Evolutionary conservation across 164 flowering plant species (phyloP).

Genomic region (Warburgia ugandensis): DNA sequence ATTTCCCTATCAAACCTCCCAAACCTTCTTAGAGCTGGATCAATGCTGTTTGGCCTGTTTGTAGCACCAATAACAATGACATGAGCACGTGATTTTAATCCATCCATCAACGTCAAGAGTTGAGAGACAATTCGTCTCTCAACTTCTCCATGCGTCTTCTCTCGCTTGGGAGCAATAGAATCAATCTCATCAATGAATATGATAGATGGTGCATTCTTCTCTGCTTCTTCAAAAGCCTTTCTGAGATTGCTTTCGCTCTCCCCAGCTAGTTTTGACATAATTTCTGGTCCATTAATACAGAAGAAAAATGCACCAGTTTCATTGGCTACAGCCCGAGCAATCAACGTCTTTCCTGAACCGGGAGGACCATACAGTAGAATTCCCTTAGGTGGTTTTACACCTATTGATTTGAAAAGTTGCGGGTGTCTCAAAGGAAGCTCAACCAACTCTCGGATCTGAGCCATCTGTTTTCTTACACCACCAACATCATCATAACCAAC

Average conservation of each 20-base stretch:
- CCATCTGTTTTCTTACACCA: slow-evolving; percentile 96
- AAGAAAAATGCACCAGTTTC: slow-evolving; percentile 93
- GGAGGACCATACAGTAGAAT: slow-evolving; percentile 91
- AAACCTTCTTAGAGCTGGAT: slow-evolving; percentile 82
- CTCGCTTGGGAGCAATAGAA: slow-evolving; percentile 84
- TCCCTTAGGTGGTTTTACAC: slow-evolving; percentile 90
- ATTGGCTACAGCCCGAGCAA: slow-evolving; percentile 88
- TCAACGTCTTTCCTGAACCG: slow-evolving; percentile 84
- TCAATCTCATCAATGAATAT: slow-evolving; percentile 82
- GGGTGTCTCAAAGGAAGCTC: slow-evolving; percentile 89
- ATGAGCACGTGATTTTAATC: slow-evolving; percentile 75
- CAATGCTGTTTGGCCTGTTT: slow-evolving; percentile 83
- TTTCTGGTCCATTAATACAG: slow-evolving; percentile 86
- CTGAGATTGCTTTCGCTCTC: slow-evolving; percentile 90
- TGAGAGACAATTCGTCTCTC: slow-evolving; percentile 87
- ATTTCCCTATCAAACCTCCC: slow-evolving; percentile 85
- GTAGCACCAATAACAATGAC: slow-evolving; percentile 88
- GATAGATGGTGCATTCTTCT: slow-evolving; percentile 79
- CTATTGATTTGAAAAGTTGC: slow-evolving; percentile 76
- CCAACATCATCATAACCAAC: slow-evolving; percentile 95
- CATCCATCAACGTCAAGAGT: slow-evolving; percentile 83
- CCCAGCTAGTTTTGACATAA: slow-evolving; percentile 87
- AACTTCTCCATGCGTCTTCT: slow-evolving; percentile 82
- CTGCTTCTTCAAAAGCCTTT: slow-evolving; percentile 90
- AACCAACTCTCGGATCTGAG: slow-evolving; percentile 77